These are phyloP conservation scores for Chlamydomonas eustigma DNA, from an alignment of 139 green algal genomes.

Conservation along the genomic window DNA sequence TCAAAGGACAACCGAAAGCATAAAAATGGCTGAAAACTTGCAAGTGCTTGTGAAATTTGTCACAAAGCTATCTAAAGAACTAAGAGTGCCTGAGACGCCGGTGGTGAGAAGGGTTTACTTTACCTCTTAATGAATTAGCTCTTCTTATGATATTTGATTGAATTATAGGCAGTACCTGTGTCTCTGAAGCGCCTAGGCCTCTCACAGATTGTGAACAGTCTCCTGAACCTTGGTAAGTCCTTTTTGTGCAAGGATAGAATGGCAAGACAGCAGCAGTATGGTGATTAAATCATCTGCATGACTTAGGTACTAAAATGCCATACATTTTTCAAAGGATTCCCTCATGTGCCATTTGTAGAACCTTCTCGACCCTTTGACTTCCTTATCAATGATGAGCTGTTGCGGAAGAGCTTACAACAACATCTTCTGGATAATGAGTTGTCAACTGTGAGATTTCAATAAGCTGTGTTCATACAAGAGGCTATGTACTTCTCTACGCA, in stretches of 20 bases:
- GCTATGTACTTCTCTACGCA: too few relatives aligned
- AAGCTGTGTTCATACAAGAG: too few relatives aligned
- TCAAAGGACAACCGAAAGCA: too few relatives aligned
- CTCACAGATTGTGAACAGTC: slow-evolving; percentile 94
- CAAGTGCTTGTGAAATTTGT: slow-evolving; percentile 79
- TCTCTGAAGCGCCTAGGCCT: slow-evolving; percentile 87
- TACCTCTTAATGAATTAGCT: too few relatives aligned
- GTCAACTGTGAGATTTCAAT: slow-evolving; percentile 76
- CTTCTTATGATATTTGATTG: too few relatives aligned
- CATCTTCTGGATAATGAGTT: slow-evolving; percentile 65
- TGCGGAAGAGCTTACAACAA: slow-evolving; percentile 76
- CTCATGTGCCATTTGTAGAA: too few relatives aligned
- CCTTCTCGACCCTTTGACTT: slow-evolving; percentile 88
- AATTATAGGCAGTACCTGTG: slow-evolving; percentile 80
- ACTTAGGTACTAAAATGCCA: too few relatives aligned
- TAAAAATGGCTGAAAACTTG: slow-evolving; percentile 51
- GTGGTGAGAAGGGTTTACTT: slow-evolving; percentile 66
- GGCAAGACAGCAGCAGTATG: not conserved
- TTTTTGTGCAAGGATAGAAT: not conserved
- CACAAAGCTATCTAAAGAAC: slow-evolving; percentile 71
- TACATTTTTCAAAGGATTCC: too few relatives aligned
- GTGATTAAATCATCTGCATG: too few relatives aligned
- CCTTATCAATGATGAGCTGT: slow-evolving; percentile 79
- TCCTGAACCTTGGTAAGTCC: slow-evolving; percentile 75
- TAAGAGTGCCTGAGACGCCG: slow-evolving; percentile 64